phyloP scores from a whole-genome alignment of 1,139 yeast genomes.

The Lodderomyces pseudojiufengensis region DNA sequence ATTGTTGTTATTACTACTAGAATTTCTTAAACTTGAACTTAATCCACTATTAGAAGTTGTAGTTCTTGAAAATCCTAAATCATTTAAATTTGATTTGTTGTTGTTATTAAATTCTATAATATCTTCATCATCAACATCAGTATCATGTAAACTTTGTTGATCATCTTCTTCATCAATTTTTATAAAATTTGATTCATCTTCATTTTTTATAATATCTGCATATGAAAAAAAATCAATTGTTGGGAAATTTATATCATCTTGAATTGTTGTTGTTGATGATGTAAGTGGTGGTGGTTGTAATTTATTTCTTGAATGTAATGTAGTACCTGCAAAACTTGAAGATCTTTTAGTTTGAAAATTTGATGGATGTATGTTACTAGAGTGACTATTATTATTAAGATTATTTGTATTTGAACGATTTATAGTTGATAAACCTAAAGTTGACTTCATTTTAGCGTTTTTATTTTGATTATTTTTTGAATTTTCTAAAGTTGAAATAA shows the following conservation, averaged over 20 bases:
- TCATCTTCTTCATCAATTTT: conserved; percentile 6
- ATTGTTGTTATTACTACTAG: conserved; percentile 1
- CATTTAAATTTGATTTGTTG: conserved; percentile 1
- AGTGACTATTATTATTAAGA: neutral
- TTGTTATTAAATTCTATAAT: conserved; percentile 1
- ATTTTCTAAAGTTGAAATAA: conserved; percentile 19
- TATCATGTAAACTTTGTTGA: conserved; percentile 1
- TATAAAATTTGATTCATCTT: conserved; percentile 8
- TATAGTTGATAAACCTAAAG: no score
- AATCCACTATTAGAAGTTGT: conserved; percentile 1
- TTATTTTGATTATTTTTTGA: conserved; percentile 4
- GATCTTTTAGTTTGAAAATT: conserved; percentile 7
- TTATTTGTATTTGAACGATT: neutral
- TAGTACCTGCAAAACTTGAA: conserved; percentile 14
- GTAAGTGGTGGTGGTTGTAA: conserved; percentile 1
- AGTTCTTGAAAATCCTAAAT: conserved; percentile 1
- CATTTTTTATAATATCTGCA: conserved; percentile 25
- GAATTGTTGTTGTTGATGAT: conserved; percentile 1
- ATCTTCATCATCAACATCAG: conserved; percentile 4
- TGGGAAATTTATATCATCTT: conserved; percentile 4
- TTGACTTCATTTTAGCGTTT: neutral
- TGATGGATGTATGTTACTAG: neutral
- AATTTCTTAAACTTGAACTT: neutral
- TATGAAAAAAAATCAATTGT: conserved; percentile 30
- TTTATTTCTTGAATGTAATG: conserved; percentile 7